Evolutionary conservation across 495 filamentous ascomycete genomes (phyloP).

Genomic region (Penicillium riverlandense): DNA sequence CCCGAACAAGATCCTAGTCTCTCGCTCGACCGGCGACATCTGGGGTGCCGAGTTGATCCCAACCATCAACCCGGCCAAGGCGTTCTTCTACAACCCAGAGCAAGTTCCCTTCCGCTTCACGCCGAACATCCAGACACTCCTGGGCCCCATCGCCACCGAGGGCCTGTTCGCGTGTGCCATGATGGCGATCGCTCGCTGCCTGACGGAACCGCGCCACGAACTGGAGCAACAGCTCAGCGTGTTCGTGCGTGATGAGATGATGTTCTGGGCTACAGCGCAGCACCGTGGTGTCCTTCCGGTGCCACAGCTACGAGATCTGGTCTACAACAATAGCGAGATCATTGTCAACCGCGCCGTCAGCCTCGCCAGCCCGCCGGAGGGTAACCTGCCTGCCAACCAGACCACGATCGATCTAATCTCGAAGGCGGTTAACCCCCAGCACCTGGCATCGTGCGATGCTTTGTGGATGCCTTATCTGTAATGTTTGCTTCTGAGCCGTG

Average conservation of each 20-base stretch:
- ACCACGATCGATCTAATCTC: slow-evolving; percentile 89
- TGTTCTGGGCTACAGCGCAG: slow-evolving; percentile 86
- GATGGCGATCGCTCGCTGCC: slow-evolving; percentile 91
- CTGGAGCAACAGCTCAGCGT: slow-evolving; percentile 87
- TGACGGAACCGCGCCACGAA: slow-evolving; percentile 86
- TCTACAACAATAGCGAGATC: slow-evolving; percentile 79
- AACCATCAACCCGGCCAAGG: slow-evolving; percentile 67
- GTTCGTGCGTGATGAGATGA: slow-evolving; percentile 96
- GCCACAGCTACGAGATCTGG: slow-evolving; percentile 71
- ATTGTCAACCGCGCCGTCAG: slow-evolving; percentile 84
- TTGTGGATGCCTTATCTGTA: slow-evolving; percentile 97
- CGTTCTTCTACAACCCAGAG: slow-evolving; percentile 90
- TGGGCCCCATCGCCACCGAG: slow-evolving; percentile 93
- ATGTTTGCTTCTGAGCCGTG: slow-evolving; percentile 4
- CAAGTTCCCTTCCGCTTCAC: slow-evolving; percentile 95
- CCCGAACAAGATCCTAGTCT: slow-evolving; percentile 89
- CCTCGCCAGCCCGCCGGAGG: slow-evolving; percentile 57
- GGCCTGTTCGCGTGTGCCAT: slow-evolving; percentile 87
- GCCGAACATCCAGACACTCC: slow-evolving; percentile 87
- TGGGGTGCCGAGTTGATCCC: slow-evolving; percentile 94
- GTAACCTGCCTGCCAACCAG: slow-evolving; percentile 86
- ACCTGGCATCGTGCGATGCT: slow-evolving; percentile 76
- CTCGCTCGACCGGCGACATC: slow-evolving; percentile 81
- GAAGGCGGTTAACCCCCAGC: slow-evolving; percentile 77
- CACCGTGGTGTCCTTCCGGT: slow-evolving; percentile 63